Evolutionary conservation across 1,284 basidiomycete species (phyloP), one percentile per base, ranked within the genome.

Genomic region (Mycena sp.): DNA sequence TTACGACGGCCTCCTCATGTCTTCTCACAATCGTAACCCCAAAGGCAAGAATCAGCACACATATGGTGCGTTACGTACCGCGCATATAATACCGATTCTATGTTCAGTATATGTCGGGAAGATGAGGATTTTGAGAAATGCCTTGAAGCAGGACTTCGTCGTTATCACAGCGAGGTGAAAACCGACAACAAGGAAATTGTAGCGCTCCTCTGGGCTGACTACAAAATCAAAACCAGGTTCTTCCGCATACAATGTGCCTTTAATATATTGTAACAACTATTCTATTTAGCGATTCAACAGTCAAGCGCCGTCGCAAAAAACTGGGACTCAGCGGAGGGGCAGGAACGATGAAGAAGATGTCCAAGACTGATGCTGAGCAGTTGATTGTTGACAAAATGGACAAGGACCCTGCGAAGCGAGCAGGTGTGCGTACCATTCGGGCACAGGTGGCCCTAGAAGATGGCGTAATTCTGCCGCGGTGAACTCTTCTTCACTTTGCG

Each of bases 331-430:
- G 6, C 7, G 63, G 61, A 14, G 58, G 65, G 23, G 23, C 23
- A 12, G 19, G 23, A 1, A 69, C 29, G 3, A 56, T 46, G 23
- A 51, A 63, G 26, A 25, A 19, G 3, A 45, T 69, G 40, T 19
- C 61, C 29, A n/a, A 23, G 17, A n/a, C 29, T 23, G 53, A 64
- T 17, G 59, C 38, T 14, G 63, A 68, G 37, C 69, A 71, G 45
- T 37, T 71, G 5, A 51, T 71, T 16, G 10, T 72, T 6, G 28
- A 66, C 37, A 35, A 68, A 32, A 35, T 72, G 49, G 67, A 63
- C 19, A 57, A 67, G 11, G 70, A 72, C 44, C 54, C 67, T 14
- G 43, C 63, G 4, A 40, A 56, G 16, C 40, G 29, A 4, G 11
- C 28, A 6, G 54, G 54, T 6, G 25, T 45, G 2, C 40, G 32